Percentiles rank a stretch among this genome's conserved stretches.
Evolutionary conservation across 1,139 yeast genomes (phyloP).

Genomic region (Dujonia santamariae): DNA sequence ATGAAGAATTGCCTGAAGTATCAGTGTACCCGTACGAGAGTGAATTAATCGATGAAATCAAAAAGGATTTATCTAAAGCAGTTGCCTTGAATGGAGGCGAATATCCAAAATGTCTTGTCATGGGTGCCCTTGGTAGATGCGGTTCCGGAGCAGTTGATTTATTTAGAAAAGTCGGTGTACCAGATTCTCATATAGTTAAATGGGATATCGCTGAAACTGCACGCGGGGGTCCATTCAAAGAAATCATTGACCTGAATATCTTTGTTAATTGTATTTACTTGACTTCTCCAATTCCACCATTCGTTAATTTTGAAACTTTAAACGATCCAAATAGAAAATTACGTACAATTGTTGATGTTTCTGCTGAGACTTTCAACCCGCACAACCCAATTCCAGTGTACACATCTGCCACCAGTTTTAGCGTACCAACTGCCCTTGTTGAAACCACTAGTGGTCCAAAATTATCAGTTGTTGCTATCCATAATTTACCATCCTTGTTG

Average conservation of each 20-base stretch:
- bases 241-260: constrained; percentile 82
- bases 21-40: constrained; percentile 80
- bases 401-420: constrained; percentile 81
- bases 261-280: constrained; percentile 95
- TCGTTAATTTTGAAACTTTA: constrained; percentile 66
- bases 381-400: constrained; percentile 97
- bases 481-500: constrained; percentile 89
- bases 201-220: constrained; percentile 99
- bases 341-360: constrained; percentile 92
- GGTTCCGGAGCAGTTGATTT: constrained; percentile 95
- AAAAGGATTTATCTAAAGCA: constrained; percentile 59
- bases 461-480: constrained; percentile 91
- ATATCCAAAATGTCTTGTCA: constrained; percentile 77
- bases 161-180: constrained; percentile 79
- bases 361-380: constrained; percentile 98
- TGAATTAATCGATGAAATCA: constrained; percentile 68
- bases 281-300: constrained; percentile 91
- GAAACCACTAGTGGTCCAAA: constrained; percentile 77
- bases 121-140: constrained; percentile 98
- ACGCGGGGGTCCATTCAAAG: constrained; percentile 94
- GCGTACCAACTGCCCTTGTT: constrained; percentile 84
- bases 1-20: constrained; percentile 69
- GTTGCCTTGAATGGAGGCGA: constrained; percentile 57
- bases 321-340: constrained; percentile 67
- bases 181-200: constrained; percentile 76